A percentile compares a stretch with the other conserved stretches of the same genome.
These are phyloP conservation scores for Curvularia sp. DNA, from an alignment of 2,329 filamentous ascomycete species.

Conservation along the genomic window DNA sequence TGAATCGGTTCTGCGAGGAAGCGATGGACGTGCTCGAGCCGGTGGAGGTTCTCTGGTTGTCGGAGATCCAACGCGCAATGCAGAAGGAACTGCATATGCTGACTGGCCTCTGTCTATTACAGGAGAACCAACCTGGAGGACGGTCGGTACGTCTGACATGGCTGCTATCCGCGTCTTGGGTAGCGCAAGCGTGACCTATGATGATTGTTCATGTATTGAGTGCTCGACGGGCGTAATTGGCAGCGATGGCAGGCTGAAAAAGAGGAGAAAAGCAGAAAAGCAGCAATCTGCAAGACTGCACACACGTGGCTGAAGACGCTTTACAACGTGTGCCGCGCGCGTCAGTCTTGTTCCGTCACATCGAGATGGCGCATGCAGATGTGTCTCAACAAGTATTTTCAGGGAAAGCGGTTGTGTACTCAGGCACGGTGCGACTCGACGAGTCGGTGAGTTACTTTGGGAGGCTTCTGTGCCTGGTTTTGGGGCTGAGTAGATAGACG, in stretches of 20 bases:
- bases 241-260: conserved; percentile 1
- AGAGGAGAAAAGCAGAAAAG: background rate
- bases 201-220: background rate
- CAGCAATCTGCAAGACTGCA: background rate
- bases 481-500: background rate
- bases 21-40: conserved; percentile 31
- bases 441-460: conserved; percentile 7
- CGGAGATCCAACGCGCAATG: conserved; percentile 43
- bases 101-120: conserved; percentile 27
- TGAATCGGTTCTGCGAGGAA: conserved; percentile 39
- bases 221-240: conserved; percentile 3
- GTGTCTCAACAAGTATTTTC: background rate
- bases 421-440: conserved; percentile 2
- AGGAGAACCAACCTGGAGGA: conserved; percentile 43
- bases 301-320: conserved; percentile 25
- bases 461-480: conserved; percentile 5
- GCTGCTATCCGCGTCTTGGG: conserved; percentile 3
- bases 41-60: conserved; percentile 22
- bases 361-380: conserved; percentile 12
- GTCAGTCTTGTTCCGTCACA: conserved; percentile 29
- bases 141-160: conserved; percentile 42
- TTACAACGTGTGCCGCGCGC: conserved; percentile 21
- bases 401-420: background rate
- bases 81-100: conserved; percentile 33
- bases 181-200: conserved; percentile 4